A percentile compares a stretch with the other conserved stretches of the same genome.
Conservation (phyloP, 164 flowering plant genomes). For the Piper betle region DNA sequence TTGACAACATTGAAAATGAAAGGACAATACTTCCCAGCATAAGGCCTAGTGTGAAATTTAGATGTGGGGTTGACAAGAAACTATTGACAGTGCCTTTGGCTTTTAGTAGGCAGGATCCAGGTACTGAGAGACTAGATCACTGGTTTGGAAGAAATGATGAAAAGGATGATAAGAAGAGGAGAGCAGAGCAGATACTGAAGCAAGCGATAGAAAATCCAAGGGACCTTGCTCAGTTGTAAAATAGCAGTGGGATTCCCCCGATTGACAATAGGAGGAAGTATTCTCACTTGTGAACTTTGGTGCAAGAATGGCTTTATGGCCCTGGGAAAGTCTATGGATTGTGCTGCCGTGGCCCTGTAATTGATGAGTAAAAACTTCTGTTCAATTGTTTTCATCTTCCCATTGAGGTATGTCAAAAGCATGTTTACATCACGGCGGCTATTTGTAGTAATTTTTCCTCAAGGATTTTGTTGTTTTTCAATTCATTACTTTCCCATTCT, state of each 20-base stretch:
- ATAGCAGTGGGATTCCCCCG: slow-evolving; percentile 16
- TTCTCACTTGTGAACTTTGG: slow-evolving; percentile 10
- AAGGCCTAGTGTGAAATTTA: slow-evolving; percentile 46
- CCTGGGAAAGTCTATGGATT: slow-evolving; percentile 3
- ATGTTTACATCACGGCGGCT: slow-evolving; percentile 7
- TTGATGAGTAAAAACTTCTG: slow-evolving; percentile 3
- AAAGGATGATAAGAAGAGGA: slow-evolving; percentile 82
- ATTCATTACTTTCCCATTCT: not conserved
- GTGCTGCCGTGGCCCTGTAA: slow-evolving; percentile 9
- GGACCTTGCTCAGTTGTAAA: slow-evolving; percentile 75
- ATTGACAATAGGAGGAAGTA: slow-evolving; percentile 8
- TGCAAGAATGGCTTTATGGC: slow-evolving; percentile 11
- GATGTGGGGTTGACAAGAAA: slow-evolving; percentile 44
- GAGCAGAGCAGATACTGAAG: slow-evolving; percentile 79
- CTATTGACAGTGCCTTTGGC: slow-evolving; percentile 41
- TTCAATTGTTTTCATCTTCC: slow-evolving; percentile 12
- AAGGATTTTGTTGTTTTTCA: not conserved
- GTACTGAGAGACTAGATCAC: slow-evolving; percentile 12
- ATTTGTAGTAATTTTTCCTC: not conserved
- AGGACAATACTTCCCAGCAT: slow-evolving; percentile 29
- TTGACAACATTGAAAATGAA: slow-evolving; percentile 32
- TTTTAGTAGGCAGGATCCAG: slow-evolving; percentile 27
- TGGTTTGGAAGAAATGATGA: slow-evolving; percentile 53
- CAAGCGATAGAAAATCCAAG: slow-evolving; percentile 67
- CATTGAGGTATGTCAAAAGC: slow-evolving; percentile 13